These are phyloP conservation scores for Aphanoascus verrucosus DNA, from an alignment of 2,329 filamentous ascomycete genomes.

Conservation along the genomic window DNA sequence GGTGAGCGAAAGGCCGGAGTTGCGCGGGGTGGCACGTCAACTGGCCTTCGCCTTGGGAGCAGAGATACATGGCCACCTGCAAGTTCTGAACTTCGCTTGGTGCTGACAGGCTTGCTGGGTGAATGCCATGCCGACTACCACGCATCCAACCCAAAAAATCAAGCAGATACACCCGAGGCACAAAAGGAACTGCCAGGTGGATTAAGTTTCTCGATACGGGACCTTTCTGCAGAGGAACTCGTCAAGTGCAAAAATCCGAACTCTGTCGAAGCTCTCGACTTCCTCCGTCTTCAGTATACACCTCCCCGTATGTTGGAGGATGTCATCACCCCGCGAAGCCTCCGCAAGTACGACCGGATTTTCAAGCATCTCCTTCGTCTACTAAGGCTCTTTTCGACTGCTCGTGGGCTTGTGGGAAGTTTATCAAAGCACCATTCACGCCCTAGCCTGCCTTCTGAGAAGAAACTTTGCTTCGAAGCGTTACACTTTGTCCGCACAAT, in stretches of 20 bases:
- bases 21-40: conserved; percentile 57
- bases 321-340: conserved; percentile 58
- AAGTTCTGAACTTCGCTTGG: conserved; percentile 81
- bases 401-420: conserved; percentile 54
- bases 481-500: conserved; percentile 67
- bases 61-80: conserved; percentile 85
- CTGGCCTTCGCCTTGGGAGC: conserved; percentile 73
- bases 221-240: conserved; percentile 67
- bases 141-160: conserved; percentile 9
- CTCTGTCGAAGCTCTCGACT: conserved; percentile 82
- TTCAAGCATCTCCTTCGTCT: conserved; percentile 72
- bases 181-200: conserved; percentile 50
- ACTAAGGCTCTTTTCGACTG: conserved; percentile 66
- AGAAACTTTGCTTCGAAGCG: conserved; percentile 62
- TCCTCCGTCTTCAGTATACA: conserved; percentile 76
- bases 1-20: conserved; percentile 63
- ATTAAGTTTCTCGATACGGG: conserved; percentile 73
- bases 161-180: conserved; percentile 17
- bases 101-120: conserved; percentile 71
- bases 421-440: conserved; percentile 33
- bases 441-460: conserved; percentile 28
- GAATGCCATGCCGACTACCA: conserved; percentile 52
- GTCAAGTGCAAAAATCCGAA: conserved; percentile 72
- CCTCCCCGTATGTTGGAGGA: conserved; percentile 59
- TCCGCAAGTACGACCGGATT: conserved; percentile 73